Base-by-base conservation (phyloP, 148 eudicot species). In the Arbutus unedo region DNA sequence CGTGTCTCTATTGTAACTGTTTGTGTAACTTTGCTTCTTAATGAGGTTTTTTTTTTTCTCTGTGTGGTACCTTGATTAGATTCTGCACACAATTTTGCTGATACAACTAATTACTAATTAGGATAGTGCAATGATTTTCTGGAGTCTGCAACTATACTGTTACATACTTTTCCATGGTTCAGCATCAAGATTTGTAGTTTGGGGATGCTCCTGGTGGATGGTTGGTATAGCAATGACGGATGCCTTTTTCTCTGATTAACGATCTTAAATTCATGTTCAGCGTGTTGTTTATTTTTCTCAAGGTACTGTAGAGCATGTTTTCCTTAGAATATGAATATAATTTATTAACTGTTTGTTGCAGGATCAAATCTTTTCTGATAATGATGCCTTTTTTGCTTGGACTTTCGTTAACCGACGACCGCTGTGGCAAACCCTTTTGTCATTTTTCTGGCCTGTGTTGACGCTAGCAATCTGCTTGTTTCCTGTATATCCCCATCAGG, bases 401-500 rank as follows among this genome's bases (percentile, higher is more conserved):
- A 92, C 97, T 60, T 96, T 96, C 77, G 95, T 89, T 70, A 96
- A 91, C 85, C 87, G 95, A 83, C 89, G 90, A 68, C 99, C 99
- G 21, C 83, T 94, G 54, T 96, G 99, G 99, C 99, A 96, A 87
- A 94, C 98, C 41, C 98, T 96, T 79, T 91, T 96, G 50, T 96
- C 99, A 57, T 96, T 96, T 85, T 94, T 87, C 75, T 96, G 99
- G 99, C 99, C 99, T 48, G 93, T 96, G 76, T 92, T 96, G 90
- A 96, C 99, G 9, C 90, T 96, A 77, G 99, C 99, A 64, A 96
- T 96, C 85, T 96, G 99, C 93, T 85, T 96, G 90, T 96, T 96
- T 89, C 99, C 99, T 48, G 99, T 96, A 74, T 96, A 96, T 91
- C 99, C 99, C 41, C 98, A 94, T 85, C 92, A 82, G 81, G 91